Conservation (phyloP, 495 filamentous ascomycete species). For the Aspergillus affinis region DNA sequence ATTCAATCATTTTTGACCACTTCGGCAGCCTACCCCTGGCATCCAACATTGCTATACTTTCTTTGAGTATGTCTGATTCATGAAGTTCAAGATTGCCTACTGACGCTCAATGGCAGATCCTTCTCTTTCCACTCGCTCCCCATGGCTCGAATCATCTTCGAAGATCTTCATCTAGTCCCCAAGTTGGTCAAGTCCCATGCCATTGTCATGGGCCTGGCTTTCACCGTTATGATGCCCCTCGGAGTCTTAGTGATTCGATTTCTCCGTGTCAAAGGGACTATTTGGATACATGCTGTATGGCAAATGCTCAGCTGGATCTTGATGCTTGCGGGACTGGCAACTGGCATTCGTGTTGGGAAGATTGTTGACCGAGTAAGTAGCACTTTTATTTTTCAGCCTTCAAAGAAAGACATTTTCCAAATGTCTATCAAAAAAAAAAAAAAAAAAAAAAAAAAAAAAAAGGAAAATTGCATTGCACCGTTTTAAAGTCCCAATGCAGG, state of each 20-base stretch:
- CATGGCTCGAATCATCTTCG: slow-evolving; percentile 5
- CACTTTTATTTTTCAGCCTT: too few species aligned
- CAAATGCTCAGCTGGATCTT: slow-evolving; percentile 11
- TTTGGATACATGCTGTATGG: slow-evolving; percentile 8
- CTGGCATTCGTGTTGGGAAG: slow-evolving; percentile 15
- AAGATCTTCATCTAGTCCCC: slow-evolving; percentile 18
- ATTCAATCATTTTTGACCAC: too few species aligned
- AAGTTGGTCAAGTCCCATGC: slow-evolving; percentile 14
- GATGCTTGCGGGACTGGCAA: slow-evolving; percentile 16
- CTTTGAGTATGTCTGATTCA: too few species aligned
- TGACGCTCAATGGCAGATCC: too few species aligned
- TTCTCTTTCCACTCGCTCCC: too few species aligned
- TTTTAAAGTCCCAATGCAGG: too few species aligned
- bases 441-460: too few species aligned
- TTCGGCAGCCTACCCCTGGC: too few species aligned
- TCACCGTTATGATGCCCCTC: slow-evolving; percentile 14
- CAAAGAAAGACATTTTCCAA: not conserved
- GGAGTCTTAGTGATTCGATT: slow-evolving; percentile 14
- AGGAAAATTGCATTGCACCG: too few species aligned
- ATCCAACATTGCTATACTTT: too few species aligned
- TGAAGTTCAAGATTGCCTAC: too few species aligned
- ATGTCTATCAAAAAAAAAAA: too few species aligned
- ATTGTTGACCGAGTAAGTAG: slow-evolving; percentile 16
- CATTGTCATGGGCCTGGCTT: slow-evolving; percentile 13
- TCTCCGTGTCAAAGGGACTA: slow-evolving; percentile 5